phyloP scores from a whole-genome alignment of 2,329 filamentous ascomycete species.

The Rutstroemia sydowiana region DNA sequence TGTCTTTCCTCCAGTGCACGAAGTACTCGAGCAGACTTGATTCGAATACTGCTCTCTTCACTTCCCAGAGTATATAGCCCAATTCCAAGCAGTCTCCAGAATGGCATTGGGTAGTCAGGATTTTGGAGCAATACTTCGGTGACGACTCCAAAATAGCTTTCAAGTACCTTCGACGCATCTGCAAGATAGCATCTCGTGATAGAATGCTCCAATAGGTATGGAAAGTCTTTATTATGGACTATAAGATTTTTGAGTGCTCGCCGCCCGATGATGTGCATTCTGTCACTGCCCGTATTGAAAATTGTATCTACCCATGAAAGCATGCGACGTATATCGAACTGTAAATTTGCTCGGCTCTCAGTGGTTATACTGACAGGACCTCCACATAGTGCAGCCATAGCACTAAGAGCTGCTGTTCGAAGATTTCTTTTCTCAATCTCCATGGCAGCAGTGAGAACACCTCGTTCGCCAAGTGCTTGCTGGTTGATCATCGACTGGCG shows the following conservation, averaged over 20 bases:
- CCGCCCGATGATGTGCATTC: conserved; percentile 83
- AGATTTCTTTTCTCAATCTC: conserved; percentile 96
- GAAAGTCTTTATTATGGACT: conserved; percentile 79
- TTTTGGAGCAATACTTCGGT: conserved; percentile 79
- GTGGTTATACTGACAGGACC: conserved; percentile 80
- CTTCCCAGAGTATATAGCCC: conserved; percentile 91
- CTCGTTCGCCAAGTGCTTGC: conserved; percentile 64
- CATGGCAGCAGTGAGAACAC: conserved; percentile 78
- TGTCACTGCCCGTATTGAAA: conserved; percentile 85
- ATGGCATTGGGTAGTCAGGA: conserved; percentile 73
- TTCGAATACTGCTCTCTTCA: conserved; percentile 79
- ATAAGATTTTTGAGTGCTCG: conserved; percentile 86
- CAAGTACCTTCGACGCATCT: conserved; percentile 72
- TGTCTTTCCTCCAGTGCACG: conserved; percentile 77
- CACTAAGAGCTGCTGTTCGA: conserved; percentile 80
- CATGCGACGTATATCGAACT: conserved; percentile 90
- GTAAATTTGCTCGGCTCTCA: conserved; percentile 77
- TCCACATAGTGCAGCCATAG: conserved; percentile 90
- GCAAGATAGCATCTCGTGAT: conserved; percentile 86
- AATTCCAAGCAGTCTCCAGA: conserved; percentile 84
- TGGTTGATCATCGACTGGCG: conserved; percentile 76
- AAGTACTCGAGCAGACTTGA: conserved; percentile 77
- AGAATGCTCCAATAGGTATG: conserved; percentile 79
- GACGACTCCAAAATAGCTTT: conserved; percentile 93
- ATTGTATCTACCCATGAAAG: conserved; percentile 93